phyloP scores from a whole-genome alignment of 1,284 basidiomycete species.

The Bjerkandera adusta region DNA sequence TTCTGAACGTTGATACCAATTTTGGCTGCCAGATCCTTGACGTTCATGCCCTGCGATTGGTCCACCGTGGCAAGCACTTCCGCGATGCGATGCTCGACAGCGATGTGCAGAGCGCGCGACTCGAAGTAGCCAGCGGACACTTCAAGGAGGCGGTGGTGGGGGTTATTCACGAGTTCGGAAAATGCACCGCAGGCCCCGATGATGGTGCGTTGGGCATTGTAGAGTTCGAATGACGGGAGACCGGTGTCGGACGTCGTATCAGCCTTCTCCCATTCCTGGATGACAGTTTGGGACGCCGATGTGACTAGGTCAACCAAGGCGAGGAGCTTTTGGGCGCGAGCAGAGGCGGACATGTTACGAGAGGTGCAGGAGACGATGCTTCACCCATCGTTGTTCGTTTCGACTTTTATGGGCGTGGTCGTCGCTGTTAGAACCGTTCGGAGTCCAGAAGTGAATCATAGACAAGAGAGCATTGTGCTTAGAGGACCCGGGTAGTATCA shows the following conservation, averaged over 20 bases:
- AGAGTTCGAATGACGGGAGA: constrained; percentile 13
- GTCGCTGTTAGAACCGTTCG: too few relatives aligned
- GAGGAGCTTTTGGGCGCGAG: constrained; percentile 5
- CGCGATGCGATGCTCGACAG: constrained; percentile 15
- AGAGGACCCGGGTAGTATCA: too few relatives aligned
- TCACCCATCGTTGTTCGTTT: too few relatives aligned
- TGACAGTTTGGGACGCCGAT: constrained; percentile 11
- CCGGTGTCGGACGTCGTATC: neutral
- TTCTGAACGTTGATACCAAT: constrained; percentile 12
- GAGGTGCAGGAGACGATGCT: too few relatives aligned
- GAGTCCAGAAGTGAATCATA: too few relatives aligned
- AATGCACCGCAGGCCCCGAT: constrained; percentile 16
- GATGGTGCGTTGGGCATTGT: constrained; percentile 13
- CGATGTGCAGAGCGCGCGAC: constrained; percentile 19
- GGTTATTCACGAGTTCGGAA: constrained; percentile 16
- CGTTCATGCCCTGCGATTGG: constrained; percentile 10
- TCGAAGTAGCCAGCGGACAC: constrained; percentile 12
- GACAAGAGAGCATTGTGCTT: too few relatives aligned
- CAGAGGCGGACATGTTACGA: too few relatives aligned
- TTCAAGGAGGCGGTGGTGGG: constrained; percentile 17
- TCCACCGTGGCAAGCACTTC: constrained; percentile 16
- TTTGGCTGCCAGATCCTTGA: constrained; percentile 7
- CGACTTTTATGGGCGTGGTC: too few relatives aligned
- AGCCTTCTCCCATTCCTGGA: neutral
- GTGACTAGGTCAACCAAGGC: constrained; percentile 4